Evolutionary conservation across 2,329 filamentous ascomycete species (phyloP).

Genomic region (Pseudogymnoascus sp.): DNA sequence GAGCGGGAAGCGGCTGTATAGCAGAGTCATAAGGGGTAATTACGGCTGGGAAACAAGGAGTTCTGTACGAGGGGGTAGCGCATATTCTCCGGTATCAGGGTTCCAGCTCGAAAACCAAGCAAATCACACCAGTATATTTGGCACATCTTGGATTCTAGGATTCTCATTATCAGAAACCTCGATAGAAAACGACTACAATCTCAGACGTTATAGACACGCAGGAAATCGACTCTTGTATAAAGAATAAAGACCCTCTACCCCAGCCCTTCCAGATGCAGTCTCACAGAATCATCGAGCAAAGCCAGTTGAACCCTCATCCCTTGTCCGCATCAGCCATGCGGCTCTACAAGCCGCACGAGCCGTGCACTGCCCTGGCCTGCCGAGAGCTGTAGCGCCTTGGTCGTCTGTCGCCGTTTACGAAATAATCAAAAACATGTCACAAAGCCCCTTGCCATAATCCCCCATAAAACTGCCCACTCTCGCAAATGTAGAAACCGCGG

Average conservation of each 20-base stretch:
- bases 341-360: neutral
- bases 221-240: slow-evolving; percentile 8
- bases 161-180: neutral
- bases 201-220: slow-evolving; percentile 4
- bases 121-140: neutral
- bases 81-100: neutral
- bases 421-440: neutral
- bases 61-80: neutral
- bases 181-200: slow-evolving; percentile 5
- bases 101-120: neutral
- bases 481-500: neutral
- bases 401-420: neutral
- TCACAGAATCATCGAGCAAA: slow-evolving; percentile 1
- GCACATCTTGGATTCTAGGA: neutral
- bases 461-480: neutral
- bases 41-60: neutral
- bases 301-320: slow-evolving; percentile 1
- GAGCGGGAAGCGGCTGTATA: neutral
- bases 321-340: neutral
- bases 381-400: slow-evolving; percentile 4
- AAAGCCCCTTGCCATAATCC: neutral
- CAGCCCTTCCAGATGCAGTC: neutral
- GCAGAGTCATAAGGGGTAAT: neutral
- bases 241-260: neutral
- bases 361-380: neutral